phyloP scores from a whole-genome alignment of 192 early-diverging fungal genomes.

The Podochytrium sp. region DNA sequence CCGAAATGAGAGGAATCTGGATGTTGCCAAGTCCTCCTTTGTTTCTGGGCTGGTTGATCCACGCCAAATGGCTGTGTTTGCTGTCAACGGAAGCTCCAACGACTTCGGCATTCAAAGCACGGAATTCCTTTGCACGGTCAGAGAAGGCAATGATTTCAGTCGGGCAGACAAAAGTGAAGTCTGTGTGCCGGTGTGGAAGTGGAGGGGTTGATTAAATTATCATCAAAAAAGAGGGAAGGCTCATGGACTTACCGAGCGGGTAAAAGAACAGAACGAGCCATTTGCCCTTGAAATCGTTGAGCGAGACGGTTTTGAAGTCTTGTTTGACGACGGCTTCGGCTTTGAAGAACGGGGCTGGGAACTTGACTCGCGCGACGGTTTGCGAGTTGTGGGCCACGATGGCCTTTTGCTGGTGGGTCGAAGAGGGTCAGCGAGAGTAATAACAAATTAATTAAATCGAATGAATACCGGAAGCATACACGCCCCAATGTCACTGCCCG shows the following conservation, averaged over 20 bases:
- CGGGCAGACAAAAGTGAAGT: slow-evolving; percentile 86
- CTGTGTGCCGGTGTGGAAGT: too few species aligned
- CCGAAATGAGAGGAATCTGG: slow-evolving; percentile 87
- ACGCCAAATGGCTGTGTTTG: slow-evolving; percentile 86
- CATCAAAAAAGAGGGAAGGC: neutral
- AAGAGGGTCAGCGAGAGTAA: neutral
- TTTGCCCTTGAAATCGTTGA: slow-evolving; percentile 62
- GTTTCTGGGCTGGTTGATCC: slow-evolving; percentile 82
- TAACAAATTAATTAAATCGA: neutral
- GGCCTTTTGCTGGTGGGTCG: neutral
- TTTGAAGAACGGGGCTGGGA: slow-evolving; percentile 65
- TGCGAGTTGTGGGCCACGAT: slow-evolving; percentile 17
- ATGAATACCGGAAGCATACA: slow-evolving; percentile 2
- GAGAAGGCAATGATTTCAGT: slow-evolving; percentile 92
- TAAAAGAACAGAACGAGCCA: slow-evolving; percentile 84
- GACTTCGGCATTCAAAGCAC: slow-evolving; percentile 72
- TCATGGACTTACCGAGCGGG: slow-evolving; percentile 77
- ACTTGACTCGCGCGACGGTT: slow-evolving; percentile 28
- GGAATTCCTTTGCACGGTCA: slow-evolving; percentile 84
- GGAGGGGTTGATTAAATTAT: slow-evolving; percentile 54
- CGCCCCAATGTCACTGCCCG: slow-evolving; percentile 6
- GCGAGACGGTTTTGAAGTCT: slow-evolving; percentile 68
- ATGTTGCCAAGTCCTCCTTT: slow-evolving; percentile 90
- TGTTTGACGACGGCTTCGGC: slow-evolving; percentile 69
- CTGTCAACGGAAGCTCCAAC: slow-evolving; percentile 52